Conservation (phyloP, 441 rosid genomes). For the Adansonia grandidieri region DNA sequence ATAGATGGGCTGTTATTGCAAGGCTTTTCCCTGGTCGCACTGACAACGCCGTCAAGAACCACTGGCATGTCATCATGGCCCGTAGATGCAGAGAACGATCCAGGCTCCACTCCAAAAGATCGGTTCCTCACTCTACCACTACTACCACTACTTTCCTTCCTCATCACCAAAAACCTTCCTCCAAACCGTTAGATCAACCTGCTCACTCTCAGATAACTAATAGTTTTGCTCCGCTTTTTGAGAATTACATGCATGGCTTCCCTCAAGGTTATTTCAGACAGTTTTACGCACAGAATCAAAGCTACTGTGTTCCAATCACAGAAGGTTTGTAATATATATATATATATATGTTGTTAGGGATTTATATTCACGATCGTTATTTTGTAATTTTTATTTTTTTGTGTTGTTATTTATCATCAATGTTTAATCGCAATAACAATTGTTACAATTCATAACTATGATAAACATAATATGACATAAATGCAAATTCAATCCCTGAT, state of each 20-base stretch:
- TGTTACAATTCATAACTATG: too few relatives aligned
- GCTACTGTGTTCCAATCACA: slow-evolving; percentile 16
- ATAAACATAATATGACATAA: too few relatives aligned
- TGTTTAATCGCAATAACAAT: background rate
- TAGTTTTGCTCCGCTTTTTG: slow-evolving; percentile 18
- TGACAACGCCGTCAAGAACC: slow-evolving; percentile 62
- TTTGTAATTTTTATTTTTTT: slow-evolving; percentile 11
- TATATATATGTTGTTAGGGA: too few relatives aligned
- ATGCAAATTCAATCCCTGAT: too few relatives aligned
- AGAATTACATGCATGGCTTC: slow-evolving; percentile 8
- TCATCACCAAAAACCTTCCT: background rate
- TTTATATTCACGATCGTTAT: slow-evolving; percentile 20
- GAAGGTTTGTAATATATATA: slow-evolving; percentile 33
- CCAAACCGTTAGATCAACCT: background rate
- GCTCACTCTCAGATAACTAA: slow-evolving; percentile 29
- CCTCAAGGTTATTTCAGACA: slow-evolving; percentile 39
- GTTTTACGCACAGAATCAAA: slow-evolving; percentile 24
- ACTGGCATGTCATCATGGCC: slow-evolving; percentile 57
- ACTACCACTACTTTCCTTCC: too few relatives aligned
- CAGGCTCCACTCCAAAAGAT: slow-evolving; percentile 33
- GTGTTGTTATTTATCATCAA: background rate
- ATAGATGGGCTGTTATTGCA: slow-evolving; percentile 65
- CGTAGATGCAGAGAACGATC: slow-evolving; percentile 50
- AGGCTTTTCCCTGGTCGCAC: slow-evolving; percentile 64
- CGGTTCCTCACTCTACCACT: background rate